Conservation (phyloP, 768 basidiomycete genomes). For the Panellus pusillus region DNA sequence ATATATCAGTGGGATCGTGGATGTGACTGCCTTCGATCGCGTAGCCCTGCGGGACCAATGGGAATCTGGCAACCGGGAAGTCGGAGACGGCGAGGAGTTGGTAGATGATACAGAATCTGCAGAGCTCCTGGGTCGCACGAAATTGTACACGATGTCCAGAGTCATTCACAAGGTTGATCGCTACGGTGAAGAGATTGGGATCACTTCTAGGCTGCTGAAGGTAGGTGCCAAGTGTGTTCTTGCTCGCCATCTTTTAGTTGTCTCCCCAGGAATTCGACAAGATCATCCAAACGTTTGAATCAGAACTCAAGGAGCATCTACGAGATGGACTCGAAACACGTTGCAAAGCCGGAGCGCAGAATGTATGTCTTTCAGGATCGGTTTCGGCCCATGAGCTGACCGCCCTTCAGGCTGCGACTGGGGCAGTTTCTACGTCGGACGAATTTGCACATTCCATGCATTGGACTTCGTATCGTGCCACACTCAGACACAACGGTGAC, state of each 20-base stretch:
- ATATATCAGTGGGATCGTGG: conserved; percentile 52
- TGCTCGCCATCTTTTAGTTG: not conserved
- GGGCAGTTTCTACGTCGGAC: conserved; percentile 48
- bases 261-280: conserved; percentile 44
- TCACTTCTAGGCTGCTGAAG: conserved; percentile 46
- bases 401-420: conserved; percentile 36
- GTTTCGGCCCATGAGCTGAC: not conserved
- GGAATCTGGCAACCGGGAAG: conserved; percentile 40
- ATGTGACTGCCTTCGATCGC: conserved; percentile 53
- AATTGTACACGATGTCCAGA: conserved; percentile 37
- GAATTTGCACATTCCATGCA: conserved; percentile 56
- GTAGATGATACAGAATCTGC: conserved; percentile 35
- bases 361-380: conserved; percentile 34
- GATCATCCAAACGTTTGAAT: conserved; percentile 45
- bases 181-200: conserved; percentile 42
- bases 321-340: conserved; percentile 60
- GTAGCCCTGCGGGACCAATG: conserved; percentile 49
- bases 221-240: conserved; percentile 25
- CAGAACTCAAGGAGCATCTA: conserved; percentile 48
- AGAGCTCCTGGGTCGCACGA: conserved; percentile 31
- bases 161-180: conserved; percentile 41
- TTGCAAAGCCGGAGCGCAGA: conserved; percentile 49
- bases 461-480: conserved; percentile 50
- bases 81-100: conserved; percentile 26
- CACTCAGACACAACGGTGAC: conserved; percentile 54